These are phyloP conservation scores for Aspergillus tubingensis DNA, from an alignment of 2,329 filamentous ascomycete species.

Conservation along the genomic window DNA sequence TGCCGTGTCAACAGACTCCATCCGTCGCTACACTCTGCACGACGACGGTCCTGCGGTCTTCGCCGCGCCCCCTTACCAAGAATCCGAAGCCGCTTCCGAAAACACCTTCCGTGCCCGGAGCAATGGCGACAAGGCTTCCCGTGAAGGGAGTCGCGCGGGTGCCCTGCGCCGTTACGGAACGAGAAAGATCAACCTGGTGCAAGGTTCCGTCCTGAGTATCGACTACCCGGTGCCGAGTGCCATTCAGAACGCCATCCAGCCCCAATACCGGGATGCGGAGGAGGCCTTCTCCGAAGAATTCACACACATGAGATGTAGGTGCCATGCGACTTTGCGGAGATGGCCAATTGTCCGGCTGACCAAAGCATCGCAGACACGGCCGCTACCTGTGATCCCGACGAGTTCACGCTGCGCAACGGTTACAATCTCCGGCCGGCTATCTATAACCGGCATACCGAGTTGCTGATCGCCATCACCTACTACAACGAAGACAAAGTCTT, in stretches of 20 bases:
- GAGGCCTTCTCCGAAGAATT: conserved; percentile 87
- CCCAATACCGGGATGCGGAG: conserved; percentile 84
- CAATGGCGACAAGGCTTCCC: conserved; percentile 23
- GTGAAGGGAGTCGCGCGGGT: conserved; percentile 18
- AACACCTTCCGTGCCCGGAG: conserved; percentile 42
- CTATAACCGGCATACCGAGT: conserved; percentile 97
- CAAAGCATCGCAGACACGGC: conserved; percentile 67
- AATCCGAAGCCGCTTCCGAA: conserved; percentile 54
- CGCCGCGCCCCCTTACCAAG: conserved; percentile 53
- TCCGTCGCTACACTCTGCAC: conserved; percentile 36
- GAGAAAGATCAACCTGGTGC: conserved; percentile 95
- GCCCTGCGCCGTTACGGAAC: conserved; percentile 84
- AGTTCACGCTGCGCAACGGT: conserved; percentile 97
- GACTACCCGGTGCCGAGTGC: conserved; percentile 97
- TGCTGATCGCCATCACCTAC: conserved; percentile 96
- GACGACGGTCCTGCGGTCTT: conserved; percentile 59
- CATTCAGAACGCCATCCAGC: conserved; percentile 93
- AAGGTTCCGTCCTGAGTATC: conserved; percentile 92
- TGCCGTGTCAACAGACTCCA: conserved; percentile 41
- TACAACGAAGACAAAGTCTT: conserved; percentile 99
- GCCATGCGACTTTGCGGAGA: not conserved
- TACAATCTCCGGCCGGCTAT: conserved; percentile 97
- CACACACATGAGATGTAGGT: conserved; percentile 84
- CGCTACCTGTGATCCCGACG: conserved; percentile 94
- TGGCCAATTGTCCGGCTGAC: conserved; percentile 9